Base-by-base conservation (phyloP, 441 rosid species). In the Bocquillonia castaneifolia region DNA sequence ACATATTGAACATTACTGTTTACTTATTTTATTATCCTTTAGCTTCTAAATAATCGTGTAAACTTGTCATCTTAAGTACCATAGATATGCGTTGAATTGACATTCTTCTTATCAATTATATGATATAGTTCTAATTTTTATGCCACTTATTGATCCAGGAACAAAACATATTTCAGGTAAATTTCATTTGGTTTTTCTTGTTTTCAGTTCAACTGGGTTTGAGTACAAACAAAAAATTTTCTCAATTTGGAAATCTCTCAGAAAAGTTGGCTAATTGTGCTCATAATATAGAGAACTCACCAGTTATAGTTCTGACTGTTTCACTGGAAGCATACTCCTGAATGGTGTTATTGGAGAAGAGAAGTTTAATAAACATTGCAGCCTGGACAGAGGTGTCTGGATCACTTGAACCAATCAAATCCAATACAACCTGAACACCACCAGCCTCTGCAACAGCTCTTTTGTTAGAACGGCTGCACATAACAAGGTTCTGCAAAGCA, bases 361-460 rank as follows among this genome's bases (percentile, higher is more conserved):
- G 92, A 72, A 93, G 89, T 73, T 96, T 96, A 58, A 96, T 81
- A 66, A 96, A 93, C 97, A 89, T 89, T 32, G 99, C 98, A 75
- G 98, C 98, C 86, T 96, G 99, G 73, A 89, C 83, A 63, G 99
- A 93, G 62, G 99, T 96, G 31, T 96, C 98, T 8, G 94, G 94
- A 74, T 93, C 98, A 78, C 98, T 91, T 29, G 99, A 96, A 78
- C 98, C 89, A 50, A 93, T 93, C 67, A 96, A 81, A 84, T 96
- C 99, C 83, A 96, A 74, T 50, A 96, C 86, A 52, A 96, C 99
- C 81, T 96, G 99, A 70, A 96, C 97, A 68, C 99, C 99, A 60
- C 99, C 96, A 71, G 98, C 99, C 86, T 96, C 99, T n/a, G 99
- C 99, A 76, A 96, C 97, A 13, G 98, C 99, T 82, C 99, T 85